phyloP scores from a whole-genome alignment of 129 eudicot species.

The Oenanthe sinensis region DNA sequence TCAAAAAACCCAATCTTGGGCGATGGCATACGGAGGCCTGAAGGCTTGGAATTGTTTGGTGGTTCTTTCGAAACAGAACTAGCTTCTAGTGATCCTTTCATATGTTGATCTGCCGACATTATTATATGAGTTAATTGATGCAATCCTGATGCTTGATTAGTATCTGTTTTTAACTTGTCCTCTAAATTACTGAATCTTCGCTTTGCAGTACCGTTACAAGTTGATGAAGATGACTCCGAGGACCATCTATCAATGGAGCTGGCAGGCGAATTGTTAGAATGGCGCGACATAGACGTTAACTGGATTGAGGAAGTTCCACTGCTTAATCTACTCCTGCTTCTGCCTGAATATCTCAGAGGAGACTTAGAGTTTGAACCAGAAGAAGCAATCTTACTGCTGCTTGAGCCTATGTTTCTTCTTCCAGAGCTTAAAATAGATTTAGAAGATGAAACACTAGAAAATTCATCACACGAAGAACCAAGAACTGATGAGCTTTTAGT shows the following conservation, averaged over 20 bases:
- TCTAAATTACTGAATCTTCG: background rate
- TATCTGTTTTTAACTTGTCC: background rate
- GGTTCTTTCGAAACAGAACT: conserved; percentile 22
- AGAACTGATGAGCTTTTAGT: conserved; percentile 16
- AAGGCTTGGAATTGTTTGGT: conserved; percentile 25
- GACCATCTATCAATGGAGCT: conserved; percentile 35
- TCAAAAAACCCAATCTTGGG: conserved; percentile 68
- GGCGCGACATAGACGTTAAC: conserved; percentile 20
- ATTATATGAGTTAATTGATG: background rate
- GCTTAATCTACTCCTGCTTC: conserved; percentile 10
- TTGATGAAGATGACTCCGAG: conserved; percentile 22
- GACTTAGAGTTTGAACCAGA: conserved; percentile 19
- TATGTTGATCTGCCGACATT: conserved; percentile 10
- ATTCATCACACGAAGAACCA: conserved; percentile 14
- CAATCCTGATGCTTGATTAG: conserved; percentile 8
- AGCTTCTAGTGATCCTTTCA: conserved; percentile 10
- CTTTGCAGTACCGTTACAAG: conserved; percentile 5
- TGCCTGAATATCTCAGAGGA: conserved; percentile 2
- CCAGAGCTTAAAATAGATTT: conserved; percentile 17
- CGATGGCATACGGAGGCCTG: conserved; percentile 71
- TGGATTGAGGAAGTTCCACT: conserved; percentile 20
- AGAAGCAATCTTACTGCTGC: conserved; percentile 20
- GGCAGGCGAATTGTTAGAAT: conserved; percentile 26
- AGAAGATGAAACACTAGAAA: conserved; percentile 27
- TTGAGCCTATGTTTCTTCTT: conserved; percentile 22